A percentile compares a stretch with the other conserved stretches of the same genome.
Evolutionary conservation across 192 early-diverging fungal genomes (phyloP).

Genomic region (Podila epigama): DNA sequence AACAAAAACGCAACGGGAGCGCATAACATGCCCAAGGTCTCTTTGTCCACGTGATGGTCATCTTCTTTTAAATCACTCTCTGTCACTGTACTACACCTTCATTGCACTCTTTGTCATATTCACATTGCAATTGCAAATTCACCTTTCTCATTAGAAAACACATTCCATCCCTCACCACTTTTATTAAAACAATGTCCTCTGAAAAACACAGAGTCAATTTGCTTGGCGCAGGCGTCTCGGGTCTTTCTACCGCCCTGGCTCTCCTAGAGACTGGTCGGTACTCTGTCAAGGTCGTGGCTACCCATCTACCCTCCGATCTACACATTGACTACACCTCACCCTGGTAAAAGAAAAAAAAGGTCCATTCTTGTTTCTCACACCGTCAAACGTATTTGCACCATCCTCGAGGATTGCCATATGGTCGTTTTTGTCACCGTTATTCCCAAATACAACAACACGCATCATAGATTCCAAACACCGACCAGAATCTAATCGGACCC

Average conservation of each 20-base stretch:
- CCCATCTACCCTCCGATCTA: conserved; percentile 59
- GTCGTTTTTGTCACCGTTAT: neutral
- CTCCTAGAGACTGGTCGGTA: conserved; percentile 58
- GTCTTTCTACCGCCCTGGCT: conserved; percentile 75
- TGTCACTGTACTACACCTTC: no score
- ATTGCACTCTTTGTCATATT: no score
- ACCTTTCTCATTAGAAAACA: neutral
- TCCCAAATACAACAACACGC: neutral
- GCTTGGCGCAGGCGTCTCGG: conserved; percentile 78
- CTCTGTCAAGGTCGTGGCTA: conserved; percentile 68
- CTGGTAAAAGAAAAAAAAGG: conserved; percentile 30
- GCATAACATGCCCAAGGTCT: no score
- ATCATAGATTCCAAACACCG: conserved; percentile 3
- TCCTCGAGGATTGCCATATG: neutral
- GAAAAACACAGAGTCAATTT: conserved; percentile 53
- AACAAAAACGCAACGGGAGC: no score
- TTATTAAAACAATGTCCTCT: neutral
- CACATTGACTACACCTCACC: conserved; percentile 61
- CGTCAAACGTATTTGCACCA: neutral
- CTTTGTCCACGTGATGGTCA: no score
- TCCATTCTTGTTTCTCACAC: neutral
- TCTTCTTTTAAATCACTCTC: no score
- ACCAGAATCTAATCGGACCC: neutral
- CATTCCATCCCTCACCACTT: neutral
- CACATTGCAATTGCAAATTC: no score